Evolutionary conservation across 139 green algal genomes (phyloP), one percentile per base, ranked within the genome.

Genomic region (Coccomyxa sp.): DNA sequence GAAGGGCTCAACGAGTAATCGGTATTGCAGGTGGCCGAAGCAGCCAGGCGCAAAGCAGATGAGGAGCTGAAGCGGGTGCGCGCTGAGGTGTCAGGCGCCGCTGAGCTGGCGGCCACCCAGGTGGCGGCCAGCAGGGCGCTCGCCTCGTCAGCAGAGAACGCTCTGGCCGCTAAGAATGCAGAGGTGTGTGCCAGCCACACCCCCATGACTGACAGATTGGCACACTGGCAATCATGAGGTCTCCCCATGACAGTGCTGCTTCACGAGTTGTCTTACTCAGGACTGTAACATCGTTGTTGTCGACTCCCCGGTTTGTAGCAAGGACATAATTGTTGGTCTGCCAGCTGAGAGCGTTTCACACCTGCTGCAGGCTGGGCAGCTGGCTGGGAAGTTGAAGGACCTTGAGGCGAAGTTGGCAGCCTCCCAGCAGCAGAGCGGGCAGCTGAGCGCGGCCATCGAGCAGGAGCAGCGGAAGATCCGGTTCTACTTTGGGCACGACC

Each of bases 381-480:
- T 91, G 35, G 70, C 70, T n/a, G 83, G 77, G 40, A 74, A 91
- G 54, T 82, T 91, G 82, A 50, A 75, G 37, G 68, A 55, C 16
- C 75, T 91, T 55, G 74, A 87, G 78, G 86, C 87, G 69, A 79
- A 91, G 75, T 77, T 89, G 76, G 79, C 72, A 31, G 79, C 79
- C 41, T 44, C 84, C 14, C 86, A 80, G 40, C 79, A 82, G 5
- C 74, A 91, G 44, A 78, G 83, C n/a, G 78, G 82, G 6, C 80
- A 85, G 7, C 81, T 91, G 75, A 82, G 91, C 41, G 68, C 70
- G 0, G 64, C 89, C 24, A 69, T 44, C 83, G 91, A 70, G 76
- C 18, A 22, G 50, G 50, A 64, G 50, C 22, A 64, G 50, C 18
- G 27, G 50, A 18, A 22, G 18, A 18, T 64, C 1, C 18, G 18